phyloP scores from a whole-genome alignment of 1,284 basidiomycete species.

The Cryptococcus sp. region DNA sequence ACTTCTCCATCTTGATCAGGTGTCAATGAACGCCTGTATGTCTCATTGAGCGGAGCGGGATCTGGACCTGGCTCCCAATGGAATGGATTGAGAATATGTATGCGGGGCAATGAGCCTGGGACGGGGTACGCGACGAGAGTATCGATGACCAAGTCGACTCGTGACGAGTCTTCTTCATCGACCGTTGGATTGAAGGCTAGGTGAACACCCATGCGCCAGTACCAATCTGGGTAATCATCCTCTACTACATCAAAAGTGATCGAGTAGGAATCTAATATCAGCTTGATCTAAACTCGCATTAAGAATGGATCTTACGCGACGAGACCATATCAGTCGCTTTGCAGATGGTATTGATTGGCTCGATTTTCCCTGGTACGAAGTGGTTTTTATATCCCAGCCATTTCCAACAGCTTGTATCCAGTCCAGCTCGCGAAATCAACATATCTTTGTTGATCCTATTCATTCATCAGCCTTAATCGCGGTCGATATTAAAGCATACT shows the following conservation, averaged over 20 bases:
- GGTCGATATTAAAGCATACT: too few relatives aligned
- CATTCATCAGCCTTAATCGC: slow-evolving; percentile 1
- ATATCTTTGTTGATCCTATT: slow-evolving; percentile 20
- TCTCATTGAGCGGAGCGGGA: not conserved
- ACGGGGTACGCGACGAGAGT: slow-evolving; percentile 13
- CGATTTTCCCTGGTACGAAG: slow-evolving; percentile 9
- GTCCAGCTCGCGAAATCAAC: slow-evolving; percentile 12
- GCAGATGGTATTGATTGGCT: too few relatives aligned
- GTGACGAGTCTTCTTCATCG: not conserved
- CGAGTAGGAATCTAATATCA: too few relatives aligned
- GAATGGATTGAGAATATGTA: not conserved
- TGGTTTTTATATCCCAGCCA: slow-evolving; percentile 24
- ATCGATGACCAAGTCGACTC: slow-evolving; percentile 9
- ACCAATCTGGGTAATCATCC: not conserved
- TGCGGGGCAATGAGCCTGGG: not conserved
- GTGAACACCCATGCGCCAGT: slow-evolving; percentile 8
- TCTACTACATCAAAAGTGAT: too few relatives aligned
- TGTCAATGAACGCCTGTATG: slow-evolving; percentile 7
- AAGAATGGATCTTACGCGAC: too few relatives aligned
- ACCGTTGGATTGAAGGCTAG: slow-evolving; percentile 15
- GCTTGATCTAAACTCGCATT: too few relatives aligned
- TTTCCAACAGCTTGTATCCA: slow-evolving; percentile 18
- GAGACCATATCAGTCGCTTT: too few relatives aligned
- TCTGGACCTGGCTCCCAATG: not conserved
- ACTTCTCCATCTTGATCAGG: slow-evolving; percentile 6